Evolutionary conservation across 2,329 filamentous ascomycete species (phyloP).

Genomic region (Penicillium sp.): DNA sequence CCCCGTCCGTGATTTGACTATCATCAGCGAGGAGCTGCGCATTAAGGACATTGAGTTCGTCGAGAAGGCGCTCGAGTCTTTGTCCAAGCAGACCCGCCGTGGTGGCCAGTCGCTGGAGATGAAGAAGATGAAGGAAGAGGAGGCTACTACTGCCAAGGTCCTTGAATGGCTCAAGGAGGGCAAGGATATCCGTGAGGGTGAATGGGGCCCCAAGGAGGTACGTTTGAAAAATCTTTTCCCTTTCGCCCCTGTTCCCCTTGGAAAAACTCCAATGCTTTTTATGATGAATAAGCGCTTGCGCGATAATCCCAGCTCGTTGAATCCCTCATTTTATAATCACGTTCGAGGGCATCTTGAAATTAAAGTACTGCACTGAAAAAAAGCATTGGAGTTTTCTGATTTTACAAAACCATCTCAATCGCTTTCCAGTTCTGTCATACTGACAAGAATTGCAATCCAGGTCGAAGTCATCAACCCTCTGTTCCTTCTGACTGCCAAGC

Average conservation of each 20-base stretch:
- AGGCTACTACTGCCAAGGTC: conserved; percentile 90
- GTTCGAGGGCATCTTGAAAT: conserved; percentile 85
- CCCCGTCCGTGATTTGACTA: conserved; percentile 88
- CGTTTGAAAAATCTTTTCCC: conserved; percentile 17
- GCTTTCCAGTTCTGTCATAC: conserved; percentile 21
- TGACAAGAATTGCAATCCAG: conserved; percentile 51
- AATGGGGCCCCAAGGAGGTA: conserved; percentile 95
- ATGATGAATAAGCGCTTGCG: conserved; percentile 99
- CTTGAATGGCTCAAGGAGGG: conserved; percentile 79
- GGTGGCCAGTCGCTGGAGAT: conserved; percentile 95
- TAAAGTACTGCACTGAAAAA: conserved; percentile 69
- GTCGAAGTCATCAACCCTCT: conserved; percentile 97
- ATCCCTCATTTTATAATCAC: conserved; percentile 71
- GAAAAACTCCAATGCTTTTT: conserved; percentile 39
- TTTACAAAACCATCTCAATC: conserved; percentile 15
- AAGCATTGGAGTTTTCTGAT: conserved; percentile 40
- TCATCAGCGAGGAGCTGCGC: conserved; percentile 94
- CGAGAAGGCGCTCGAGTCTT: conserved; percentile 88
- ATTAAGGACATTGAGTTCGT: conserved; percentile 99
- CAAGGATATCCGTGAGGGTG: conserved; percentile 90
- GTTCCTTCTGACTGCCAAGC: conserved; percentile 92
- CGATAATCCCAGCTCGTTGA: conserved; percentile 99
- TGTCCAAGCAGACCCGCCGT: conserved; percentile 91
- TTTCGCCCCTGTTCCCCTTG: conserved; percentile 20
- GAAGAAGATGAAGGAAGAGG: conserved; percentile 95